phyloP scores from a whole-genome alignment of 1,284 basidiomycete genomes.

The Trametes pubescens region DNA sequence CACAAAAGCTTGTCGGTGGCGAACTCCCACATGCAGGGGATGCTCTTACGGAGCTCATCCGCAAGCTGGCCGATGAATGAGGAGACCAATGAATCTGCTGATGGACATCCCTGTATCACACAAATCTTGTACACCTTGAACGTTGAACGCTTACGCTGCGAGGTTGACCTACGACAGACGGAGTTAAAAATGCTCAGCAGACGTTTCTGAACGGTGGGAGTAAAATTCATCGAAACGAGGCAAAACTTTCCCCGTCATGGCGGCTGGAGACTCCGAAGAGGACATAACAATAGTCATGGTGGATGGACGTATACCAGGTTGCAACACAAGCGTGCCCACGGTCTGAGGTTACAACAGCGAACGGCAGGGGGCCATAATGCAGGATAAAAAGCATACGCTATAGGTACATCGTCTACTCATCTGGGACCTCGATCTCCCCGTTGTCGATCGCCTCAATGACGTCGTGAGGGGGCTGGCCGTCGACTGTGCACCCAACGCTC shows the following conservation, averaged over 20 bases:
- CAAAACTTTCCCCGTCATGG: too few relatives aligned
- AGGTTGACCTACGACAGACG: too few relatives aligned
- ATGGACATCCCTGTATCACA: not conserved
- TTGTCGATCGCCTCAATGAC: constrained; percentile 96
- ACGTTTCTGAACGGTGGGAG: too few relatives aligned
- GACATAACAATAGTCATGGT: too few relatives aligned
- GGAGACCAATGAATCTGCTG: not conserved
- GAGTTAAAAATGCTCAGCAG: too few relatives aligned
- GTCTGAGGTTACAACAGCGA: not conserved
- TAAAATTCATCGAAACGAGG: too few relatives aligned
- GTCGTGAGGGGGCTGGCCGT: constrained; percentile 94
- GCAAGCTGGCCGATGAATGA: not conserved
- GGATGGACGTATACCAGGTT: not conserved
- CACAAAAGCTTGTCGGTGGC: not conserved
- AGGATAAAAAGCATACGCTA: constrained; percentile 31
- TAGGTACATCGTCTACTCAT: constrained; percentile 65
- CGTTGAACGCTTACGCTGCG: too few relatives aligned
- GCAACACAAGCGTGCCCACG: not conserved
- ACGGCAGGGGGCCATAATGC: constrained; percentile 20
- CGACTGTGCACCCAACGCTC: constrained; percentile 95
- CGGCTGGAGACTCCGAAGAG: too few relatives aligned
- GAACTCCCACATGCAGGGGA: not conserved
- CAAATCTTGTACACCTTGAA: too few relatives aligned
- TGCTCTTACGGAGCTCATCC: not conserved
- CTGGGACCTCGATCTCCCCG: constrained; percentile 94